Percentiles rank a stretch among this genome's conserved stretches.
Conservation (phyloP, 2,329 filamentous ascomycete species). For the Nannizzia gypsea region DNA sequence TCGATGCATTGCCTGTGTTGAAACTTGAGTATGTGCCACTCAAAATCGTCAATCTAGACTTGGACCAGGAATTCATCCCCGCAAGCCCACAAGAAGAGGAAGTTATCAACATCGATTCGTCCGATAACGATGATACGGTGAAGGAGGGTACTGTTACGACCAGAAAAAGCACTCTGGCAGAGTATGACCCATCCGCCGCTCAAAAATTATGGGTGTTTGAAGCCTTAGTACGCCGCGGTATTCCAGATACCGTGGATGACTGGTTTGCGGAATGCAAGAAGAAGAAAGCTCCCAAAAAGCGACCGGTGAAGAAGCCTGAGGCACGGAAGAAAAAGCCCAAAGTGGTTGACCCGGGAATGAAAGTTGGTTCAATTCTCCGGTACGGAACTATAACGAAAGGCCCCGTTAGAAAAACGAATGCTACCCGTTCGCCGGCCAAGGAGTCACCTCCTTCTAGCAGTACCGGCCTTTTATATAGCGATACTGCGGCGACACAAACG, state of each 20-base stretch:
- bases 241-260: slow-evolving; percentile 52
- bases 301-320: slow-evolving; percentile 20
- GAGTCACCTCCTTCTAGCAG: neutral
- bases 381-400: slow-evolving; percentile 30
- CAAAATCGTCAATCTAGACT: slow-evolving; percentile 64
- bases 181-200: slow-evolving; percentile 52
- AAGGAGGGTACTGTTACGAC: slow-evolving; percentile 15
- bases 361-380: slow-evolving; percentile 30
- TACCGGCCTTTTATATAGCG: neutral
- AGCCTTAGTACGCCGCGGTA: slow-evolving; percentile 50
- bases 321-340: slow-evolving; percentile 27
- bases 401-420: slow-evolving; percentile 1
- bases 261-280: slow-evolving; percentile 44
- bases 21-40: slow-evolving; percentile 66
- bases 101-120: slow-evolving; percentile 20
- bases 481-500: neutral
- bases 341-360: slow-evolving; percentile 30
- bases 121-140: slow-evolving; percentile 23
- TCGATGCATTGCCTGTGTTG: slow-evolving; percentile 64
- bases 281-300: slow-evolving; percentile 19
- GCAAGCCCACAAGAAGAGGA: slow-evolving; percentile 3
- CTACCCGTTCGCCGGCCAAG: neutral
- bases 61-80: slow-evolving; percentile 48
- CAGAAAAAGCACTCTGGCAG: slow-evolving; percentile 23
- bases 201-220: slow-evolving; percentile 60